Evolutionary conservation across 345 rosid genomes (phyloP), one percentile per base, ranked within the genome.

Genomic region (Angophora floribunda): DNA sequence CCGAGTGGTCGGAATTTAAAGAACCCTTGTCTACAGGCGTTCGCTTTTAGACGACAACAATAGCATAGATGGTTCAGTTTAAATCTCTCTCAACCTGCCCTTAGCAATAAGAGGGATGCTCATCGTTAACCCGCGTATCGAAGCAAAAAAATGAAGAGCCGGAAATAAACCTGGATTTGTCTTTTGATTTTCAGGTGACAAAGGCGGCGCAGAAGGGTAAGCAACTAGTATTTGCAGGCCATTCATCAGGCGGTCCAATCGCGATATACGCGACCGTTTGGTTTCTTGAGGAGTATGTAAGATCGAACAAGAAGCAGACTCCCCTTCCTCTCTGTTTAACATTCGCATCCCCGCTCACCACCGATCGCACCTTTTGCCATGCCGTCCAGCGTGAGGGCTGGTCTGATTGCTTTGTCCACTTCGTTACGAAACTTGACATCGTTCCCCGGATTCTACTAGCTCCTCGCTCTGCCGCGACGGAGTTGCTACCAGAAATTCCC

Each of bases 321-420:
- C 52, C 13, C 32, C 45, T 22, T 44, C 52, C 96, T 59, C 86
- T 88, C 28, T 96, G 99, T 87, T 28, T 97, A 47, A 97, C 99
- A 13, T 97, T 96, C 87, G 99, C 96, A 79, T 97, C 98, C 87
- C 99, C 99, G 44, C 94, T 96, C 50, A 91, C 95, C 9, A 96
- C 95, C 5, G 96, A 96, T 89, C 88, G 52, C 87, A 88, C 94
- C 87, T 90, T 96, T 86, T 93, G 92, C 88, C 97, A 93, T 85
- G 97, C 99, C 3, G 90, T 97, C 28, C 90, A 91, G 45, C 93
- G 98, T 16, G 98, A 97, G 89, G 91, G 91, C 9, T 97, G 99
- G 99, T 94, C 95, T 17, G 89, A 86, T 36, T 91, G 84, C 92
- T 96, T 96, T 89, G 86, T 93, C 3, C 95, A 96, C 90, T 96